Evolutionary conservation across 1,284 basidiomycete genomes (phyloP), one percentile per base, ranked within the genome.

Genomic region (Coniferiporia weirii): DNA sequence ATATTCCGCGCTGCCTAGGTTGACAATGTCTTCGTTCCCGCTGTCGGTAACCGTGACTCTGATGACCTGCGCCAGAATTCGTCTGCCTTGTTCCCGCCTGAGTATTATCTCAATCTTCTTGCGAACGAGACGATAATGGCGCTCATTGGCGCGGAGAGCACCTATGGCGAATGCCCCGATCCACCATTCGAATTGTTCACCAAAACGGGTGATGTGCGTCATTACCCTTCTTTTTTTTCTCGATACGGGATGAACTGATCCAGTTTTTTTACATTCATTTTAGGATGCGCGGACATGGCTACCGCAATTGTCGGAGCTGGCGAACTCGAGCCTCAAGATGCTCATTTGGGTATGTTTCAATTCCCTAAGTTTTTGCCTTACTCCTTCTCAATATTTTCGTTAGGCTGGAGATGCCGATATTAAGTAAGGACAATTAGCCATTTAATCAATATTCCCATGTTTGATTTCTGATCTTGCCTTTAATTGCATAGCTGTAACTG

Each of bases 331-430:
- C n/a, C 66, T 85, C 56, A 82, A 79, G 67, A 76, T 80, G 22
- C 71, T 86, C 7, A 79, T 85, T 47, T 85, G 84, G 84, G 84
- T 83, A 27, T 76, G 61, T 19, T 6, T 10, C 45, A 20, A 22
- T 1, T n/a, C 17, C 17, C 40, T 12, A 27, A 20, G 44, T 4
- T 36, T 38, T 40, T 49, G 20, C 27, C 20, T n/a, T 19, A n/a
- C 45, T 49, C 48, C 8, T 36, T 17, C 4, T 3, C 1, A 12
- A 8, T 10, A n/a, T 35, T 20, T 34, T 45, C 13, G 32, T 52
- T 46, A 85, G 83, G 82, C 82, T 45, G 84, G 84, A 13, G 84
- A 86, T 63, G 77, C 82, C 44, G 84, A 86, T 65, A 84, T 85
- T 66, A 82, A 78, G 83, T 84, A 57, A 52, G 57, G 20, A 20